Evolutionary conservation across 208 protist species (phyloP).

Genomic region (Acanthamoeba sp.): DNA sequence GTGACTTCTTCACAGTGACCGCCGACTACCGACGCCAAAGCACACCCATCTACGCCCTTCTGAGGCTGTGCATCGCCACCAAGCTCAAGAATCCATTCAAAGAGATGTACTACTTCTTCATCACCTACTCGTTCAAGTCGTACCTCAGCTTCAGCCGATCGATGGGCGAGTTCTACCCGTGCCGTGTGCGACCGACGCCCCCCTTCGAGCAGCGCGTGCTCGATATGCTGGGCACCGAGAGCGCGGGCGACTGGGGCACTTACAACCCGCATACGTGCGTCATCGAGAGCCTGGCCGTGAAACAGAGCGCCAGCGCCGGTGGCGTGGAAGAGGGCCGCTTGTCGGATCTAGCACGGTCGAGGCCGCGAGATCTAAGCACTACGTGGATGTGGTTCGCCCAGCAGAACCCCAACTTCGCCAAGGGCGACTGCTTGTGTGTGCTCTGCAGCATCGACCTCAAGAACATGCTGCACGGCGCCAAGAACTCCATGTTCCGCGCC

Average conservation of each 20-base stretch:
- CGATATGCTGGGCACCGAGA: constrained; percentile 19
- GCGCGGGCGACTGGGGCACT: constrained; percentile 61
- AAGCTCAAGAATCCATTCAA: constrained; percentile 39
- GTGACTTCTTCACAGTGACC: constrained; percentile 56
- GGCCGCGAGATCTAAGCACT: constrained; percentile 47
- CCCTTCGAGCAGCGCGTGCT: constrained; percentile 57
- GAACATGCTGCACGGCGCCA: constrained; percentile 64
- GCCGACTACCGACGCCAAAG: constrained; percentile 57
- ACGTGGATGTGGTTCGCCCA: constrained; percentile 71
- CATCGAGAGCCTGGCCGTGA: constrained; percentile 38
- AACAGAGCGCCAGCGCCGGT: not conserved
- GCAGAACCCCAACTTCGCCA: constrained; percentile 72
- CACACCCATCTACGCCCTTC: constrained; percentile 64
- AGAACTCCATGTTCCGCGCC: constrained; percentile 61
- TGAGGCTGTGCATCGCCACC: constrained; percentile 51
- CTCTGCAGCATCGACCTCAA: constrained; percentile 49
- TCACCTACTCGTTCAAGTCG: constrained; percentile 65
- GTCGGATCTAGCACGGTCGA: constrained; percentile 27
- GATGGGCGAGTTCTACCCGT: constrained; percentile 70
- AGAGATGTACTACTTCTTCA: constrained; percentile 72
- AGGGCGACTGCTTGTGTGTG: constrained; percentile 70
- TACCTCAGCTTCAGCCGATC: constrained; percentile 71
- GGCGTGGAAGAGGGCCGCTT: constrained; percentile 1
- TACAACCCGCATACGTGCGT: constrained; percentile 63
- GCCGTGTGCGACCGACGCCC: not conserved